Percentiles rank a stretch among this genome's conserved stretches.
Evolutionary conservation across 2,329 filamentous ascomycete species (phyloP).

Genomic region (Verticillium tricorpus): DNA sequence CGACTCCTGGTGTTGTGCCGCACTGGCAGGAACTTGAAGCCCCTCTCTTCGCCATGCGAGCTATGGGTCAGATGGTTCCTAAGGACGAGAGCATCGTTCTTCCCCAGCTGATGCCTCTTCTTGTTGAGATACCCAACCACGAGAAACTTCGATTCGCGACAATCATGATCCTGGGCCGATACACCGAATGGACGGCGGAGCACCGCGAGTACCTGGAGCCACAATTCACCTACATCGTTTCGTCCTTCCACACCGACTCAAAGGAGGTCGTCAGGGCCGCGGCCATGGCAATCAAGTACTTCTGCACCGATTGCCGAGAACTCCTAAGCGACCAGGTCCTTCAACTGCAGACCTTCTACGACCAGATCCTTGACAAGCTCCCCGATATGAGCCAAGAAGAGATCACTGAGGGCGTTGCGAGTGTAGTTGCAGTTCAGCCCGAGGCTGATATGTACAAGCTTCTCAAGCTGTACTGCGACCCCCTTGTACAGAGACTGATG

Average conservation of each 20-base stretch:
- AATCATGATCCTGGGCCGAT: constrained; percentile 94
- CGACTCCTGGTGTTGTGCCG: constrained; percentile 53
- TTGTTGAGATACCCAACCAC: constrained; percentile 91
- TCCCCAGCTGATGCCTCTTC: constrained; percentile 84
- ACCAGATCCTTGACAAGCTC: constrained; percentile 80
- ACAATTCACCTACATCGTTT: constrained; percentile 94
- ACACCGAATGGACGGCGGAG: constrained; percentile 95
- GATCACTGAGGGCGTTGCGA: constrained; percentile 91
- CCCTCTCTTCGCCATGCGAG: constrained; percentile 89
- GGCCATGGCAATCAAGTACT: constrained; percentile 92
- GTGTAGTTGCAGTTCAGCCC: constrained; percentile 84
- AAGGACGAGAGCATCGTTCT: constrained; percentile 82
- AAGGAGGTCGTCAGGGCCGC: constrained; percentile 89
- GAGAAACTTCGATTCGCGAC: constrained; percentile 98
- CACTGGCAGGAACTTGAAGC: constrained; percentile 97
- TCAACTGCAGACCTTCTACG: constrained; percentile 88
- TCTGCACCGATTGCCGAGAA: constrained; percentile 91
- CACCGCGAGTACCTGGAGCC: constrained; percentile 89
- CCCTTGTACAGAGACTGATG: constrained; percentile 81
- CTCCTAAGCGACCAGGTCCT: constrained; percentile 77
- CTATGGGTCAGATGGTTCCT: constrained; percentile 94
- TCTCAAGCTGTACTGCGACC: constrained; percentile 90
- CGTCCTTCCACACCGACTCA: constrained; percentile 82
- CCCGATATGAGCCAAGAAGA: constrained; percentile 88
- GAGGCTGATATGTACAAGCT: constrained; percentile 74